A percentile compares a stretch with the other conserved stretches of the same genome.
Evolutionary conservation across 306 rosid genomes (phyloP).

Genomic region (Dalbergia cultrata): DNA sequence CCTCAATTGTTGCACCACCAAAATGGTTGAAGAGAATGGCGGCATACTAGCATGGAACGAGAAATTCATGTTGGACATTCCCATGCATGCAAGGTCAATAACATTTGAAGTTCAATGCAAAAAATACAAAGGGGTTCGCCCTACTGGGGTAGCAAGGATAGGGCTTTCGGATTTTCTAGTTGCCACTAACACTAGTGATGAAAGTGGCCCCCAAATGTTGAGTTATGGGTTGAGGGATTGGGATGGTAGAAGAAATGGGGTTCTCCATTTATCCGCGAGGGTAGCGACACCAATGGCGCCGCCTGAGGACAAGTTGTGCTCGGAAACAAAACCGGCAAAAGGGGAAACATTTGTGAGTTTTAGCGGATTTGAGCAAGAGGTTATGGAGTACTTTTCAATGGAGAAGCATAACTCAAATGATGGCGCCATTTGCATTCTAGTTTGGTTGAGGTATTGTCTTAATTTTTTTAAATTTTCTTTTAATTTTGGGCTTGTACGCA

Average conservation of each 20-base stretch:
- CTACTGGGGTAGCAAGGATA: constrained; percentile 59
- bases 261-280: constrained; percentile 62
- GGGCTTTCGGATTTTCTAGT: constrained; percentile 60
- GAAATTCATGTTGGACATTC: constrained; percentile 57
- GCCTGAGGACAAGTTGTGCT: not conserved
- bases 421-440: constrained; percentile 23
- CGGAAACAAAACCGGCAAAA: not conserved
- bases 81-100: constrained; percentile 44
- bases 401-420: not conserved
- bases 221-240: constrained; percentile 64
- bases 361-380: not conserved
- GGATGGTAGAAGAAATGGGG: constrained; percentile 63
- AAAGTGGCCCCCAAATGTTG: constrained; percentile 51
- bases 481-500: not conserved
- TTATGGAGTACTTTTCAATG: not conserved
- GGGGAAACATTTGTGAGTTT: not conserved
- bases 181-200: constrained; percentile 10
- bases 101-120: constrained; percentile 60
- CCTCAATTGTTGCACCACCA: constrained; percentile 40
- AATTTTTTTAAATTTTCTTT: not conserved
- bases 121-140: constrained; percentile 38
- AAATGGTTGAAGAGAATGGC: constrained; percentile 43
- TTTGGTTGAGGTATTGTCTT: constrained; percentile 22
- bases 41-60: constrained; percentile 60
- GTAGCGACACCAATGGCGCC: constrained; percentile 3